Base-by-base conservation (phyloP, 805 yeast genomes). In the Kregervanrija delftensis region DNA sequence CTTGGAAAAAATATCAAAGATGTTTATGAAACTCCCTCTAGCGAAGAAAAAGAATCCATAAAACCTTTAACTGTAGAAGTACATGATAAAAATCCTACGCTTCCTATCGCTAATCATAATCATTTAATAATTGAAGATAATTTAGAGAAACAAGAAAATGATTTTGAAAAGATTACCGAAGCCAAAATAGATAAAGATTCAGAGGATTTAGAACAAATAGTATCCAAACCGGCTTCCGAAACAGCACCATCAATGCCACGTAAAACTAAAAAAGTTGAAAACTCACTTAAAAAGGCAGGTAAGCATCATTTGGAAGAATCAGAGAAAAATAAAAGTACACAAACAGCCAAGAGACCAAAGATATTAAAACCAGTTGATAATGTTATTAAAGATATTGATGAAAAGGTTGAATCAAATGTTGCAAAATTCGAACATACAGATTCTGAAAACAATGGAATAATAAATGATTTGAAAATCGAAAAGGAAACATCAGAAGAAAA, bases 381-480 rank as follows among this genome's bases (percentile, higher is more conserved):
- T 6, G 6, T 5, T 22, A 10, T 14, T 11, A 45, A 36, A 14
- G 44, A 38, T 15, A 5, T 10, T 12, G 39, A 32, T 11, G 35
- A 39, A 32, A 38, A 37, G 28, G 46, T 13, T 30, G 44, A 40
- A 30, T 35, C 5, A 5, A 35, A 33, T 16, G 48, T 41, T 15
- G 17, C 33, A 33, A 41, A 42, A 5, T 41, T 22, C 28, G 41
- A 37, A 22, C 5, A 5, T 2, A 31, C 11, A n/a, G 13, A 28
- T 1, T 22, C 11, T 34, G 15, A 17, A 17, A 17, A 32, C 38
- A 41, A 13, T 11, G 8, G 22, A 31, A 31, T 5, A 33, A 34
- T 33, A 14, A 12, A 5, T 11, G 35, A 15, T 11, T 16, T 32
- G 3, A 12, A 28, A 12, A 34, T 17, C 6, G 44, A 40, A 17